Conservation (phyloP, 148 eudicot species). For the Persicaria maculosa region DNA sequence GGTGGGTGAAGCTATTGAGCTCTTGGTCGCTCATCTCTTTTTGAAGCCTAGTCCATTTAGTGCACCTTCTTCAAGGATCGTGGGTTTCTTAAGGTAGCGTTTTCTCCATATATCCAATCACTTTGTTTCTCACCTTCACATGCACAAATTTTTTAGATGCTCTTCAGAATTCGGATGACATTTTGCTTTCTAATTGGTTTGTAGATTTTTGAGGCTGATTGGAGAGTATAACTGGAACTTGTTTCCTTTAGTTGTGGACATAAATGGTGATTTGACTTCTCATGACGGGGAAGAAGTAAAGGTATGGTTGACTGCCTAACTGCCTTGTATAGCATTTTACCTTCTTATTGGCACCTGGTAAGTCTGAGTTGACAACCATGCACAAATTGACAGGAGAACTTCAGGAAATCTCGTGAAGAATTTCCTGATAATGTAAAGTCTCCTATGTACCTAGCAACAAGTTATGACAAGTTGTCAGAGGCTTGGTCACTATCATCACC, state of each 20-base stretch:
- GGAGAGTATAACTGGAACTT: slow-evolving; percentile 83
- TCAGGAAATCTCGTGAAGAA: slow-evolving; percentile 47
- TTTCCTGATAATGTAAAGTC: slow-evolving; percentile 37
- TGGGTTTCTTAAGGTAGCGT: slow-evolving; percentile 74
- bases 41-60: slow-evolving; percentile 65
- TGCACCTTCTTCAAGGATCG: slow-evolving; percentile 68
- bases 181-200: background rate
- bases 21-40: slow-evolving; percentile 79
- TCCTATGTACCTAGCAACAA: slow-evolving; percentile 75
- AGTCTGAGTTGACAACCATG: slow-evolving; percentile 5
- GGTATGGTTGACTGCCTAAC: slow-evolving; percentile 33
- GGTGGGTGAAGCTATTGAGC: slow-evolving; percentile 73
- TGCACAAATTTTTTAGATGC: background rate
- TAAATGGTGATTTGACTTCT: slow-evolving; percentile 67
- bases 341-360: background rate
- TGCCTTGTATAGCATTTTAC: background rate
- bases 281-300: slow-evolving; percentile 66
- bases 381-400: slow-evolving; percentile 45
- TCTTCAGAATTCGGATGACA: background rate
- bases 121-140: background rate
- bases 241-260: slow-evolving; percentile 68
- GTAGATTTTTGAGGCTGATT: slow-evolving; percentile 79
- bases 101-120: slow-evolving; percentile 2
- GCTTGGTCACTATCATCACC: slow-evolving; percentile 84
- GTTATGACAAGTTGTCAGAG: slow-evolving; percentile 83